A percentile compares a stretch with the other conserved stretches of the same genome.
Conservation (phyloP, 305 asterid species). For the Rubia tinctorum region DNA sequence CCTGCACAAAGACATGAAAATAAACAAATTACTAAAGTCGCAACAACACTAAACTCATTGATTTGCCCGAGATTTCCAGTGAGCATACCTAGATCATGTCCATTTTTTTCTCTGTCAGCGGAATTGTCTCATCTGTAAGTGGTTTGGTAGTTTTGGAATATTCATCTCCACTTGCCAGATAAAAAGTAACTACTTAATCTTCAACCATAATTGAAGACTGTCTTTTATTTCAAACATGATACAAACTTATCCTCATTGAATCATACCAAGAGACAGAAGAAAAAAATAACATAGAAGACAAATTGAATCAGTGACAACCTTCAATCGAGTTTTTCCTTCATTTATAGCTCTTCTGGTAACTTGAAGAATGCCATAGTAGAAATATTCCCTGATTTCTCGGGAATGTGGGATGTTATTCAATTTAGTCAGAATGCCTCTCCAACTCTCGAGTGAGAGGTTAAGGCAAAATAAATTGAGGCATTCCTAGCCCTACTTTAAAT, state of each 20-base stretch:
- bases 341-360: conserved; percentile 76
- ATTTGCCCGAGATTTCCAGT: not conserved
- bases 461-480: conserved; percentile 22
- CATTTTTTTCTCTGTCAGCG: conserved; percentile 80
- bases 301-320: conserved; percentile 39
- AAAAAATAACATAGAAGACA: not conserved
- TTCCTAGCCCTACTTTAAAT: conserved; percentile 18
- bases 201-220: not conserved
- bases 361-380: conserved; percentile 76
- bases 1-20: conserved; percentile 34
- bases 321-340: conserved; percentile 80
- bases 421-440: conserved; percentile 97
- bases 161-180: conserved; percentile 75
- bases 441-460: conserved; percentile 47
- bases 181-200: conserved; percentile 10
- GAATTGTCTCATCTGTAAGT: conserved; percentile 59
- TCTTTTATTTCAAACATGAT: not conserved
- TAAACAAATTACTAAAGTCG: conserved; percentile 9
- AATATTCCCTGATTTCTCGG: conserved; percentile 87
- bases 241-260: not conserved
- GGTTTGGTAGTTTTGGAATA: conserved; percentile 54
- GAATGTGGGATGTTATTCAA: conserved; percentile 96
- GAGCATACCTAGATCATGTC: conserved; percentile 69
- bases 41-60: not conserved
- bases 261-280: not conserved